A percentile compares a stretch with the other conserved stretches of the same genome.
phyloP scores from a whole-genome alignment of 352 stramenopile species.

The Phytophthora fragariaefolia region DNA sequence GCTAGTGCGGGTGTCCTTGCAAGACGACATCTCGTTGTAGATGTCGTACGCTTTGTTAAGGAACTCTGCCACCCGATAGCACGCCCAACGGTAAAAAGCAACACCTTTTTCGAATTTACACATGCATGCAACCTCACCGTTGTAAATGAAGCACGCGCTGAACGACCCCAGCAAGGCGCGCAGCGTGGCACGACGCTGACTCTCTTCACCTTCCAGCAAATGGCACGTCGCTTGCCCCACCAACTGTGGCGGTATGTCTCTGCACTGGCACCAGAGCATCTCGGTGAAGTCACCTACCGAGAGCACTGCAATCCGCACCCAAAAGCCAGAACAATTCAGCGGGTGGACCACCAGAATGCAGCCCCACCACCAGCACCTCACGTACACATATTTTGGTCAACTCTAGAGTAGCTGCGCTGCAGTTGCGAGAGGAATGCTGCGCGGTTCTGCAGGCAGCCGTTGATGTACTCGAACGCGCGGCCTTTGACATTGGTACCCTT shows the following conservation, averaged over 20 bases:
- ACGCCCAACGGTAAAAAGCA: background rate
- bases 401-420: conserved; percentile 43
- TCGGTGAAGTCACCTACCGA: conserved; percentile 66
- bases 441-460: conserved; percentile 62
- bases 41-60: conserved; percentile 54
- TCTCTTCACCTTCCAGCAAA: conserved; percentile 44
- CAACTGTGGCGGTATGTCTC: conserved; percentile 50
- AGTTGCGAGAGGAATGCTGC: conserved; percentile 53
- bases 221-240: conserved; percentile 54
- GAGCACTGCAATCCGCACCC: conserved; percentile 33
- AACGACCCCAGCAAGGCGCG: conserved; percentile 47
- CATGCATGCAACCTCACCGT: conserved; percentile 32
- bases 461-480: conserved; percentile 58
- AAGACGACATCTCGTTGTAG: conserved; percentile 48
- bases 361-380: background rate
- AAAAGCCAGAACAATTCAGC: background rate
- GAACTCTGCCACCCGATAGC: conserved; percentile 43
- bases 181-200: conserved; percentile 32
- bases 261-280: conserved; percentile 63
- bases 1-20: conserved; percentile 31
- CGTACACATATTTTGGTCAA: conserved; percentile 52
- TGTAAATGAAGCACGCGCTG: conserved; percentile 56
- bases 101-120: background rate
- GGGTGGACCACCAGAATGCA: background rate
- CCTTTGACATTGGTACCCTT: conserved; percentile 48